These are phyloP conservation scores for Phytophthora pini DNA, from an alignment of 352 stramenopile genomes.

Conservation along the genomic window DNA sequence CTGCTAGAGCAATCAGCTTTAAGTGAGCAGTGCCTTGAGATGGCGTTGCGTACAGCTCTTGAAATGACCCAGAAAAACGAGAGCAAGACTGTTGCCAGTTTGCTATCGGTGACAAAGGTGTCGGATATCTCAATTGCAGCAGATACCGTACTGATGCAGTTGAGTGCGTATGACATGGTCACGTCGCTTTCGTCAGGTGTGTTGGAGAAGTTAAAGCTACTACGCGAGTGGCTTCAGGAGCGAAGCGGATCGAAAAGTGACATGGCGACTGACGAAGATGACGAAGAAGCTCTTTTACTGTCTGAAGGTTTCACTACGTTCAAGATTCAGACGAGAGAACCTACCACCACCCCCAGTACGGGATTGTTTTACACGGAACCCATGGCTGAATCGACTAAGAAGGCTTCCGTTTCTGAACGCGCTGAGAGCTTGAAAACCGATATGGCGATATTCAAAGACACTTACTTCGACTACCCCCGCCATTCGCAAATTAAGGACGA, in stretches of 20 bases:
- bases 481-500: background rate
- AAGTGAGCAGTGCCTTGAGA: slow-evolving; percentile 45
- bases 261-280: slow-evolving; percentile 37
- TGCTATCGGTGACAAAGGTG: slow-evolving; percentile 37
- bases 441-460: slow-evolving; percentile 28
- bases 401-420: background rate
- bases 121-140: slow-evolving; percentile 34
- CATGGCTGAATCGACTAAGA: slow-evolving; percentile 18
- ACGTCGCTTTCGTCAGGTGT: slow-evolving; percentile 16
- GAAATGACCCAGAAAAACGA: slow-evolving; percentile 52
- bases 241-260: slow-evolving; percentile 19
- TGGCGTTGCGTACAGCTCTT: slow-evolving; percentile 37
- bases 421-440: slow-evolving; percentile 11
- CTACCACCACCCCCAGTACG: slow-evolving; percentile 1
- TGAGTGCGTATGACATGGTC: slow-evolving; percentile 33
- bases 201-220: slow-evolving; percentile 26
- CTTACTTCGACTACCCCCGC: slow-evolving; percentile 17
- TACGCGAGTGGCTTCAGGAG: slow-evolving; percentile 47
- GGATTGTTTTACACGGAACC: slow-evolving; percentile 31
- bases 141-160: slow-evolving; percentile 29
- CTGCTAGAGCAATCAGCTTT: slow-evolving; percentile 63
- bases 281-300: slow-evolving; percentile 48
- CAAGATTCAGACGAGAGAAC: slow-evolving; percentile 16
- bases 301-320: slow-evolving; percentile 50
- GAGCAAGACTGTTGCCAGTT: slow-evolving; percentile 41